phyloP scores from a whole-genome alignment of 2,329 filamentous ascomycete species.

The Phialophora chinensis region DNA sequence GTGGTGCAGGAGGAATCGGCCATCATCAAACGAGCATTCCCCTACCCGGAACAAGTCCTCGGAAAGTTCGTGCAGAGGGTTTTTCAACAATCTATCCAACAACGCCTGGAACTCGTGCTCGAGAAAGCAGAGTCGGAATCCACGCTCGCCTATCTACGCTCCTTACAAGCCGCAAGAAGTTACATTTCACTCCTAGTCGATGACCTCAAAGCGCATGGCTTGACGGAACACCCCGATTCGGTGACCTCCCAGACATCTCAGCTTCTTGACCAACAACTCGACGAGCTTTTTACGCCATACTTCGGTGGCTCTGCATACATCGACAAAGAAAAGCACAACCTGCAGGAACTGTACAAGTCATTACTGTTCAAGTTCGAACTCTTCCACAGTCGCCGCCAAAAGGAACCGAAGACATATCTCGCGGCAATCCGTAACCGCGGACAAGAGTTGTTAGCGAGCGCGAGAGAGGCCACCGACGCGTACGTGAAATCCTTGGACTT shows the following conservation, averaged over 20 bases:
- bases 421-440: conserved; percentile 88
- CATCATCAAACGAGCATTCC: conserved; percentile 95
- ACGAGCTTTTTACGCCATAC: conserved; percentile 70
- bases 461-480: conserved; percentile 70
- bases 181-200: conserved; percentile 89
- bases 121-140: conserved; percentile 94
- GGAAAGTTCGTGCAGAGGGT: conserved; percentile 92
- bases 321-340: conserved; percentile 67
- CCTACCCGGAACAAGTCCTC: conserved; percentile 92
- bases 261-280: conserved; percentile 70
- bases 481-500: conserved; percentile 89
- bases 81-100: conserved; percentile 97
- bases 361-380: conserved; percentile 94
- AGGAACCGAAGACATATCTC: conserved; percentile 89
- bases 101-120: conserved; percentile 90
- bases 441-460: conserved; percentile 83
- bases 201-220: conserved; percentile 88
- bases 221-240: conserved; percentile 93
- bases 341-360: conserved; percentile 86
- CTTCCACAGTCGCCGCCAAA: conserved; percentile 82
- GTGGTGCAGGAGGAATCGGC: conserved; percentile 97
- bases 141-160: conserved; percentile 86
- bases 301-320: conserved; percentile 70
- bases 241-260: conserved; percentile 83
- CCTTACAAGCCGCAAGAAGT: conserved; percentile 84